phyloP scores from a whole-genome alignment of 495 filamentous ascomycete species.

The Annulohypoxylon maeteangense region DNA sequence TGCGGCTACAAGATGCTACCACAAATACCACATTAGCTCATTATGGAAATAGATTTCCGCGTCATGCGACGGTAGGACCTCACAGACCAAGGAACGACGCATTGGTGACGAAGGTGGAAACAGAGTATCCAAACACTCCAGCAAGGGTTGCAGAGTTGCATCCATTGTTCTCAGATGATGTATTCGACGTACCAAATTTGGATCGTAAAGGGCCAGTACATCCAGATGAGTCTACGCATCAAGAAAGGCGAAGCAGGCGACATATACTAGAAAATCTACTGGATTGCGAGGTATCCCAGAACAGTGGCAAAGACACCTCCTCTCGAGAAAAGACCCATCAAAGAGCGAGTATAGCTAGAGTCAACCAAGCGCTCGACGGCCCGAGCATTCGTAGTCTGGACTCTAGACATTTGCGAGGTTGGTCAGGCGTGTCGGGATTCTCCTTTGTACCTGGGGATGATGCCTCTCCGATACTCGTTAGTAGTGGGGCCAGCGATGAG shows the following conservation, averaged over 20 bases:
- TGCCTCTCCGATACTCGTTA: neutral
- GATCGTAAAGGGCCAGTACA: neutral
- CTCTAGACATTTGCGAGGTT: slow-evolving; percentile 8
- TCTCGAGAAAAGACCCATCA: neutral
- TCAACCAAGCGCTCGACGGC: neutral
- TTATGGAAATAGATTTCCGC: slow-evolving; percentile 2
- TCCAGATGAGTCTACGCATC: neutral
- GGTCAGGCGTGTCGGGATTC: slow-evolving; percentile 30
- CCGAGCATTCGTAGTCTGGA: neutral
- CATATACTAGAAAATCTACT: slow-evolving; percentile 30
- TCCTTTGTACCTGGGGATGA: slow-evolving; percentile 38
- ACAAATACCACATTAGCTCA: neutral
- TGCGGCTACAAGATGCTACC: slow-evolving; percentile 30
- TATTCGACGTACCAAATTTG: neutral
- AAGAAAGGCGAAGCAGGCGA: slow-evolving; percentile 9
- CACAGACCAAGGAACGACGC: neutral
- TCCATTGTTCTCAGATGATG: slow-evolving; percentile 33
- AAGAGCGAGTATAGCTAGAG: neutral
- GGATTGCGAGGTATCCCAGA: neutral
- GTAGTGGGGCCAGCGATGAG: too few species aligned
- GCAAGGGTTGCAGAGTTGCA: neutral
- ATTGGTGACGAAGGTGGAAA: neutral
- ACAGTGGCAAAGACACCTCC: neutral
- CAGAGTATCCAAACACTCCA: neutral
- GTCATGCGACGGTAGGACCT: neutral